Evolutionary conservation across 2,329 filamentous ascomycete genomes (phyloP).

Genomic region (Lasiodiplodia gonubiensis): DNA sequence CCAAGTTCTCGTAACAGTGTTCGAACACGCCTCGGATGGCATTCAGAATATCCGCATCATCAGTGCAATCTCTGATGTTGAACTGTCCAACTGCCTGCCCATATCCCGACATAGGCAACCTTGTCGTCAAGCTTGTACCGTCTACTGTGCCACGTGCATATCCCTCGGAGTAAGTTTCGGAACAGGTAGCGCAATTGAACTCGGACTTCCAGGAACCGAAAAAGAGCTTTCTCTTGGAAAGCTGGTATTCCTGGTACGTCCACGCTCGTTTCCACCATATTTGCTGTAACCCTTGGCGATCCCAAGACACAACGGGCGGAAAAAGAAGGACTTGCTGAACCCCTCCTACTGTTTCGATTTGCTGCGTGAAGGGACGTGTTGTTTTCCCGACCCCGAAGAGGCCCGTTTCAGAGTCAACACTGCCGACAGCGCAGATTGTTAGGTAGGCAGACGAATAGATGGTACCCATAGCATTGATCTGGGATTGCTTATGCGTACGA

Average conservation of each 20-base stretch:
- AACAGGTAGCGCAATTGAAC: not conserved
- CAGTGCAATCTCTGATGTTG: not conserved
- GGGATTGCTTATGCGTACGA: not conserved
- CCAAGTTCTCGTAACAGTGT: not conserved
- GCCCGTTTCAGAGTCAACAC: not conserved
- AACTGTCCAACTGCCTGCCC: not conserved
- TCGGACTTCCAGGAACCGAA: not conserved
- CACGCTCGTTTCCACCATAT: not conserved
- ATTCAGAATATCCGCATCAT: not conserved
- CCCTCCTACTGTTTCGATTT: not conserved
- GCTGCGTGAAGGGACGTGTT: not conserved
- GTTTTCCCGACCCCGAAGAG: not conserved
- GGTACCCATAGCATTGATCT: not conserved
- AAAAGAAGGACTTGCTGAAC: not conserved
- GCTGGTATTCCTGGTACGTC: conserved; percentile 1
- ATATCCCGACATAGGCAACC: not conserved
- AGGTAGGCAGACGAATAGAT: not conserved
- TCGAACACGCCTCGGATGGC: not conserved
- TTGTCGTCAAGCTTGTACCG: not conserved
- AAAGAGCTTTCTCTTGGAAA: not conserved
- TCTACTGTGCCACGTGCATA: not conserved
- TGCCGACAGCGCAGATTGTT: not conserved
- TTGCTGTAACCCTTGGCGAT: not conserved
- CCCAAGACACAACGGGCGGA: not conserved
- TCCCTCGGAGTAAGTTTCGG: not conserved